phyloP scores from a whole-genome alignment of 768 basidiomycete species.

The Boletus barrowsii region DNA sequence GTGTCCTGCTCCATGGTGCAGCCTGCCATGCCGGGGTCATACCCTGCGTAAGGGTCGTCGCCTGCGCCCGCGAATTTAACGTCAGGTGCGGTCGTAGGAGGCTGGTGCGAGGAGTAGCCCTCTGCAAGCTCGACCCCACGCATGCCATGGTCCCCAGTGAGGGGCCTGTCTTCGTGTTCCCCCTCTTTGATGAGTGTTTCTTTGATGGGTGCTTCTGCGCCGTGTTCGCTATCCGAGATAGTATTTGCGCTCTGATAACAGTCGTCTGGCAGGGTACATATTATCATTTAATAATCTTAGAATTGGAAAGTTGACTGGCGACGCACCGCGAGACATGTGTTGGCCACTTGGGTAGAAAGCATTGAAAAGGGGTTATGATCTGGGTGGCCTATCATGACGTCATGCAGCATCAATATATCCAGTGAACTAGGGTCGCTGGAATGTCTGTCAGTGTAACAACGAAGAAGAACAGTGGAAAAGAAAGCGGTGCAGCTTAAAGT shows the following conservation, averaged over 20 bases:
- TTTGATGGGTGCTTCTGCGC: too few relatives aligned
- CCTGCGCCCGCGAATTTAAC: not conserved
- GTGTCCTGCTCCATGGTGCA: not conserved
- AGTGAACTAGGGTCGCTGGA: too few relatives aligned
- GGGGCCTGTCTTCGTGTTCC: not conserved
- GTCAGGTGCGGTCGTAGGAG: too few relatives aligned
- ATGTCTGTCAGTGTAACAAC: too few relatives aligned
- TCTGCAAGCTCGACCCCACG: constrained; percentile 2
- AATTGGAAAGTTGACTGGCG: too few relatives aligned
- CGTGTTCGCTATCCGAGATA: not conserved
- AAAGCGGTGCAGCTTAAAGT: too few relatives aligned
- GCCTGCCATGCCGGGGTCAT: constrained; percentile 26
- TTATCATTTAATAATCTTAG: too few relatives aligned
- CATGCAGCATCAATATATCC: too few relatives aligned
- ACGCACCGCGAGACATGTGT: constrained; percentile 8
- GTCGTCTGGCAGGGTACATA: not conserved
- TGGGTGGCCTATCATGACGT: too few relatives aligned
- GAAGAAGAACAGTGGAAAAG: too few relatives aligned
- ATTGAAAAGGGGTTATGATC: not conserved
- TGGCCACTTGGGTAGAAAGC: constrained; percentile 7
- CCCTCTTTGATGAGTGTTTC: not conserved
- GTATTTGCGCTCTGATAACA: constrained; percentile 1
- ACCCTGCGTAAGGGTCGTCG: constrained; percentile 14
- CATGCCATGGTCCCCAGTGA: constrained; percentile 4
- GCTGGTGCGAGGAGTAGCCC: not conserved